These are phyloP conservation scores for Alternaria longipes DNA, from an alignment of 2,329 filamentous ascomycete species.

Conservation along the genomic window DNA sequence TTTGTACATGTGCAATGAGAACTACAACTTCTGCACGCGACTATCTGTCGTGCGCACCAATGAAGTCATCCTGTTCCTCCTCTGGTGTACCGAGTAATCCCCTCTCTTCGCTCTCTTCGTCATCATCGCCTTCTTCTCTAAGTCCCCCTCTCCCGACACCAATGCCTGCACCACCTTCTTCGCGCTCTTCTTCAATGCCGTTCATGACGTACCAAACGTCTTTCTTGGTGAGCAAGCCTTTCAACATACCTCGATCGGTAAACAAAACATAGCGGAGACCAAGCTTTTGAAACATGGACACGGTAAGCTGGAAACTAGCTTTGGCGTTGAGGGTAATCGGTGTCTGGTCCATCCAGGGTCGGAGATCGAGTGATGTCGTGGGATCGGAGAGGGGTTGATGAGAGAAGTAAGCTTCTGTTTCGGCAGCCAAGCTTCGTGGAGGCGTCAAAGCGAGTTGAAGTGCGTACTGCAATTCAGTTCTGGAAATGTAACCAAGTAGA, in stretches of 20 bases:
- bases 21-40: slow-evolving; percentile 6
- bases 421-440: slow-evolving; percentile 68
- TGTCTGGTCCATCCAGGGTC: slow-evolving; percentile 99
- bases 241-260: slow-evolving; percentile 79
- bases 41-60: slow-evolving; percentile 25
- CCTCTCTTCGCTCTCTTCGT: slow-evolving; percentile 51
- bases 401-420: slow-evolving; percentile 83
- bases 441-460: slow-evolving; percentile 69
- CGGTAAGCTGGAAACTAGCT: slow-evolving; percentile 81
- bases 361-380: slow-evolving; percentile 79
- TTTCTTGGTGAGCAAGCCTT: slow-evolving; percentile 94
- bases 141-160: slow-evolving; percentile 42
- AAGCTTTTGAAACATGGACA: slow-evolving; percentile 93
- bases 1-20: slow-evolving; percentile 1
- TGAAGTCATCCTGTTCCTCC: slow-evolving; percentile 34
- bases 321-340: slow-evolving; percentile 86
- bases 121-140: slow-evolving; percentile 41
- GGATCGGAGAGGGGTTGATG: slow-evolving; percentile 82
- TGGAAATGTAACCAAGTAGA: slow-evolving; percentile 91
- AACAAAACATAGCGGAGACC: slow-evolving; percentile 92
- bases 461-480: slow-evolving; percentile 87
- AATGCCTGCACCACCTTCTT: slow-evolving; percentile 50
- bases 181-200: slow-evolving; percentile 53
- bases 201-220: slow-evolving; percentile 95
- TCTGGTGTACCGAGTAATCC: slow-evolving; percentile 47